These are phyloP conservation scores for Cephaloascus albidus DNA, from an alignment of 805 yeast genomes.

Conservation along the genomic window DNA sequence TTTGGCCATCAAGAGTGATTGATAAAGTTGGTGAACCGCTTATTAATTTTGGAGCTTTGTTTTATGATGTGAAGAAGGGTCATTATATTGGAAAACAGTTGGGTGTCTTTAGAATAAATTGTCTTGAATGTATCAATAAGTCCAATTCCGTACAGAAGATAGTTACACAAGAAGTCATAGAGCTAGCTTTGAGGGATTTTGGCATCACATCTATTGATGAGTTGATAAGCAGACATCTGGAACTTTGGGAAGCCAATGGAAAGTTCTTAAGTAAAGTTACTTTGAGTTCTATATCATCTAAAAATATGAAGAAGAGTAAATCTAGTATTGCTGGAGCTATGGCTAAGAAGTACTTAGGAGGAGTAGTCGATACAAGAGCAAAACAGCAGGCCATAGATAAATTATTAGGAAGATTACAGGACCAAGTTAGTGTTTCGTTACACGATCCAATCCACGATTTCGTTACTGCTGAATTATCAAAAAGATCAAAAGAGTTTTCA, in stretches of 20 bases:
- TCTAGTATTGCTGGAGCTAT: conserved; percentile 15
- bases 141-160: conserved; percentile 39
- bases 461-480: conserved; percentile 30
- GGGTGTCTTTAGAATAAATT: conserved; percentile 41
- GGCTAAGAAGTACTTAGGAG: conserved; percentile 16
- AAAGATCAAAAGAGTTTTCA: conserved; percentile 28
- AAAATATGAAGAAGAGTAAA: conserved; percentile 32
- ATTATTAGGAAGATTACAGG: conserved; percentile 37
- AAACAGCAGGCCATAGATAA: conserved; percentile 35
- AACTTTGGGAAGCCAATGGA: conserved; percentile 41
- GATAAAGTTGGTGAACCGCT: conserved; percentile 16
- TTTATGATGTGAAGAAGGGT: conserved; percentile 24
- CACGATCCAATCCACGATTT: conserved; percentile 48
- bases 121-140: conserved; percentile 39
- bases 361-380: conserved; percentile 28
- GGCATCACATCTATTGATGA: conserved; percentile 22
- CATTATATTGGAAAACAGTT: conserved; percentile 35
- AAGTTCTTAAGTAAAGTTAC: conserved; percentile 26
- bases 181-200: conserved; percentile 34
- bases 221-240: conserved; percentile 26
- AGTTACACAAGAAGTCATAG: conserved; percentile 38
- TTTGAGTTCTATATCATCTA: conserved; percentile 24
- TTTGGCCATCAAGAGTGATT: conserved; percentile 8
- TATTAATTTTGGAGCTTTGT: conserved; percentile 35
- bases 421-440: conserved; percentile 32